These are phyloP conservation scores for Umbellularia californica DNA, from an alignment of 164 flowering plant species.

Conservation along the genomic window DNA sequence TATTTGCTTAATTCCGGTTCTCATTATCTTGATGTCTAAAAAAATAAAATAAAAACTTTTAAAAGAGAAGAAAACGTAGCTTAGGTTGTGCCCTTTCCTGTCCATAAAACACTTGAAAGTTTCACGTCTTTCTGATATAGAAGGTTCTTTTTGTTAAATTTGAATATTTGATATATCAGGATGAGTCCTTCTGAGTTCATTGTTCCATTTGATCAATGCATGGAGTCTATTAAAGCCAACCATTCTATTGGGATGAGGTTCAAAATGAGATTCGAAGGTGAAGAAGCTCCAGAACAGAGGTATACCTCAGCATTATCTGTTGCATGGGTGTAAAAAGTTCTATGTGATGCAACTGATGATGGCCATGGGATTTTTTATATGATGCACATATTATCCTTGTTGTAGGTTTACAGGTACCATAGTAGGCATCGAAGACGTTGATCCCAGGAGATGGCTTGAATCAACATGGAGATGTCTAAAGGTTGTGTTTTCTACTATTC, in stretches of 20 bases:
- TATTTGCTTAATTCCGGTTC: too few species aligned
- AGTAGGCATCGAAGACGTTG: slow-evolving; percentile 80
- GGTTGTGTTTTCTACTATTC: slow-evolving; percentile 31
- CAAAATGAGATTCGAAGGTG: slow-evolving; percentile 98
- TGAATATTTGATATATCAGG: slow-evolving; percentile 32
- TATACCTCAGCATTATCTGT: slow-evolving; percentile 15
- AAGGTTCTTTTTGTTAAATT: not conserved
- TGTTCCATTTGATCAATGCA: slow-evolving; percentile 74
- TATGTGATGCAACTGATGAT: not conserved
- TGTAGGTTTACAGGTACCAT: slow-evolving; percentile 87
- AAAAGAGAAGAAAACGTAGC: too few species aligned
- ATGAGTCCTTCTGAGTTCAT: slow-evolving; percentile 96
- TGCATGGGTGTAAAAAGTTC: not conserved
- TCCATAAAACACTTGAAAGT: too few species aligned
- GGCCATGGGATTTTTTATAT: not conserved
- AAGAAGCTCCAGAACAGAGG: slow-evolving; percentile 99
- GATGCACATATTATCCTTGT: not conserved
- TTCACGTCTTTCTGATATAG: too few species aligned
- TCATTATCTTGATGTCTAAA: too few species aligned
- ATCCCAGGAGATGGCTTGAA: slow-evolving; percentile 60
- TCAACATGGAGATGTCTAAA: slow-evolving; percentile 95
- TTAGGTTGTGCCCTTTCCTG: too few species aligned
- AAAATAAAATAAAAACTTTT: too few species aligned
- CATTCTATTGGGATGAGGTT: slow-evolving; percentile 93
- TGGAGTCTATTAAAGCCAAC: slow-evolving; percentile 72